A percentile compares a stretch with the other conserved stretches of the same genome.
Evolutionary conservation across 1,284 basidiomycete genomes (phyloP).

Genomic region (Pascua guehoae): DNA sequence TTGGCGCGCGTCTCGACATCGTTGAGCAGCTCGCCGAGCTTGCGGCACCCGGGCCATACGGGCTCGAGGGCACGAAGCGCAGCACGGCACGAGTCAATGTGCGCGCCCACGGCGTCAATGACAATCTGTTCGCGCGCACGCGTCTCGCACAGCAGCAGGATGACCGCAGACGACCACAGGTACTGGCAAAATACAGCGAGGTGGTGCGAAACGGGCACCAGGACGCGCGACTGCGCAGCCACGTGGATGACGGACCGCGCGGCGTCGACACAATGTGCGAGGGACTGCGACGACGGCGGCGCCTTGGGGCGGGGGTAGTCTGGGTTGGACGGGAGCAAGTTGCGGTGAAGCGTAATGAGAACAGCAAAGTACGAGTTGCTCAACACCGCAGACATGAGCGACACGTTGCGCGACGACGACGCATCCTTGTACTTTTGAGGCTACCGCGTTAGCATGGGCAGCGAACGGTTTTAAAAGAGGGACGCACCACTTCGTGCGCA

Average conservation of each 20-base stretch:
- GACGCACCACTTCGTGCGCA: conserved; percentile 55
- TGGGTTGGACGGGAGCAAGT: conserved; percentile 59
- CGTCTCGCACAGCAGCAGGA: conserved; percentile 81
- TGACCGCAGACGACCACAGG: conserved; percentile 82
- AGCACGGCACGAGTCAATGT: conserved; percentile 67
- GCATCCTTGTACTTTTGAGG: conserved; percentile 60
- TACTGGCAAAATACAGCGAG: conserved; percentile 88
- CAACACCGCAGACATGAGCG: conserved; percentile 71
- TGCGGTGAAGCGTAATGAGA: conserved; percentile 80
- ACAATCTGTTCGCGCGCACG: conserved; percentile 66
- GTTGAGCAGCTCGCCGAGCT: conserved; percentile 60
- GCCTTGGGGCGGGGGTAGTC: conserved; percentile 42
- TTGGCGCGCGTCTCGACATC: conserved; percentile 45
- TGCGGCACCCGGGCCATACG: conserved; percentile 79
- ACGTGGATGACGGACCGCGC: conserved; percentile 61
- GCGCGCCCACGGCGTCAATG: conserved; percentile 69
- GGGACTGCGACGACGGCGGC: conserved; percentile 41
- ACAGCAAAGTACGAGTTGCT: conserved; percentile 87
- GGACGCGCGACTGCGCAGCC: conserved; percentile 76
- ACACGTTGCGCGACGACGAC: conserved; percentile 32
- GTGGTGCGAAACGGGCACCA: conserved; percentile 81
- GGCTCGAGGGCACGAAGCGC: conserved; percentile 78
- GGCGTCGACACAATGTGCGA: conserved; percentile 43
- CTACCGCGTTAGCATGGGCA: conserved; percentile 41
- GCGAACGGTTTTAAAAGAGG: not conserved